phyloP scores from a whole-genome alignment of 2,329 filamentous ascomycete genomes.

The Huntiella abstrusa region DNA sequence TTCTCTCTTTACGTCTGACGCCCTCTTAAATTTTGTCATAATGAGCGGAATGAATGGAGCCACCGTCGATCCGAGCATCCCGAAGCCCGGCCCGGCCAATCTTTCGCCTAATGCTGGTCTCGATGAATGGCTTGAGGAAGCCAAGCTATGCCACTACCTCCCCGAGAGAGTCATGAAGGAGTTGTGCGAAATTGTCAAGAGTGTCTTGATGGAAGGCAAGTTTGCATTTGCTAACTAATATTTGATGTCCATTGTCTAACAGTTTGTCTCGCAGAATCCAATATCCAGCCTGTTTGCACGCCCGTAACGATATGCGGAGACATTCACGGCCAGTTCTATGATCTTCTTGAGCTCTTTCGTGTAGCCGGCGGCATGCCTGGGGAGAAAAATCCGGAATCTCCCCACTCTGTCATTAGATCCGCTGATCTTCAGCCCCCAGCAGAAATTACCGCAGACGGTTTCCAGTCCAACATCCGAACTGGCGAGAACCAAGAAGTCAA shows the following conservation, averaged over 20 bases:
- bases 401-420: slow-evolving; percentile 62
- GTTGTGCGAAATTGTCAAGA: slow-evolving; percentile 95
- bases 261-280: slow-evolving; percentile 49
- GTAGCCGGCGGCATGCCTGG: slow-evolving; percentile 94
- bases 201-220: slow-evolving; percentile 91
- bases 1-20: neutral
- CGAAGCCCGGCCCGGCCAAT: slow-evolving; percentile 79
- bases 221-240: neutral
- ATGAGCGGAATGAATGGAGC: slow-evolving; percentile 1
- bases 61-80: slow-evolving; percentile 29
- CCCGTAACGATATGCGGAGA: slow-evolving; percentile 96
- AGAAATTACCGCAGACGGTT: slow-evolving; percentile 70
- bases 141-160: slow-evolving; percentile 92
- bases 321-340: slow-evolving; percentile 98
- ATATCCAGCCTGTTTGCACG: slow-evolving; percentile 93
- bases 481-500: slow-evolving; percentile 30
- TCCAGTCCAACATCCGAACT: slow-evolving; percentile 60
- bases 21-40: neutral
- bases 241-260: neutral
- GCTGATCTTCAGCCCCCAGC: slow-evolving; percentile 83
- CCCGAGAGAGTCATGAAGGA: slow-evolving; percentile 97
- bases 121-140: slow-evolving; percentile 91
- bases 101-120: slow-evolving; percentile 67
- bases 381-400: slow-evolving; percentile 39
- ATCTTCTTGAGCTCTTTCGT: slow-evolving; percentile 87